A percentile compares a stretch with the other conserved stretches of the same genome.
Evolutionary conservation across 768 basidiomycete genomes (phyloP).

Genomic region (Naematelia aurantialba): DNA sequence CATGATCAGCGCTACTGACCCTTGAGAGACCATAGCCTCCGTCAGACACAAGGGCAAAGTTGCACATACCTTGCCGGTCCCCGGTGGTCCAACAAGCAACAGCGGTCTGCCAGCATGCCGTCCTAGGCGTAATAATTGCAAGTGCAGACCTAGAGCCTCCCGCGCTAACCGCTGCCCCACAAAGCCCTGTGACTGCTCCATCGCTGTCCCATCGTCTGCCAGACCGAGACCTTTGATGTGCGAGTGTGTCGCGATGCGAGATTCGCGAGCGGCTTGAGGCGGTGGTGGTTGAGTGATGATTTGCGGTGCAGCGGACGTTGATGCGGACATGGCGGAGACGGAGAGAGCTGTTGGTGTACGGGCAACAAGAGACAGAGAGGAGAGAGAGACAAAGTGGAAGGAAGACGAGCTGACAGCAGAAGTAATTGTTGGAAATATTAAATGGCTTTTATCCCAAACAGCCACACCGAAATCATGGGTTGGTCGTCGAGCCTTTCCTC

Average conservation of each 20-base stretch:
- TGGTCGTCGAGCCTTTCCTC: no score
- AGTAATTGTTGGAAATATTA: not conserved
- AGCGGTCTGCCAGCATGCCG: constrained; percentile 75
- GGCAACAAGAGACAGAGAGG: not conserved
- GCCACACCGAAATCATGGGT: no score
- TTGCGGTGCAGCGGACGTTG: constrained; percentile 22
- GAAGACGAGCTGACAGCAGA: no score
- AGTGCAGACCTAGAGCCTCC: constrained; percentile 56
- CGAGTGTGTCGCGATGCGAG: constrained; percentile 63
- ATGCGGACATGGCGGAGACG: not conserved
- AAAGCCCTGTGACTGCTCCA: constrained; percentile 73
- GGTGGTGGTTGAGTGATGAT: constrained; percentile 46
- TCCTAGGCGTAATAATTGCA: constrained; percentile 41
- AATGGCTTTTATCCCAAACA: not conserved
- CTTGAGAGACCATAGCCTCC: no score
- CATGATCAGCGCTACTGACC: not conserved
- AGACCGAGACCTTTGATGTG: constrained; percentile 96
- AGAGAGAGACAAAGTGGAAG: not conserved
- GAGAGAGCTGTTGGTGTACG: not conserved
- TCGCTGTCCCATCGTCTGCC: constrained; percentile 74
- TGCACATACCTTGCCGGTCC: constrained; percentile 71
- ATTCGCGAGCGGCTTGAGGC: constrained; percentile 41
- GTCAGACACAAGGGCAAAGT: constrained; percentile 5
- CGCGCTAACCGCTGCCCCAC: constrained; percentile 84
- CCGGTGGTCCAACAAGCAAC: constrained; percentile 88